phyloP scores from a whole-genome alignment of 306 rosid genomes.

The Carpinus viminea region DNA sequence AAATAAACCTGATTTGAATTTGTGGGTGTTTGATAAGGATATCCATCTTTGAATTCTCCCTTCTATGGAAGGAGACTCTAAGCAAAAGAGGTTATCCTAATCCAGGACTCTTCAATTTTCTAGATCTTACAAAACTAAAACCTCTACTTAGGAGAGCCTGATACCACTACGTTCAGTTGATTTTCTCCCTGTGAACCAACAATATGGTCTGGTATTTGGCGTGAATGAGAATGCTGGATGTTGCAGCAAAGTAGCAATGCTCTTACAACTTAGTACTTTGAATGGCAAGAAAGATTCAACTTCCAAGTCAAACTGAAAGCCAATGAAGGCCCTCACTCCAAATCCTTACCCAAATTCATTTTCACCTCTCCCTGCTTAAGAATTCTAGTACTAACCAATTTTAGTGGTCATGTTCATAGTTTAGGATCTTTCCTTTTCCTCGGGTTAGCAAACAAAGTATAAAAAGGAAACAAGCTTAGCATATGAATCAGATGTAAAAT shows the following conservation, averaged over 20 bases:
- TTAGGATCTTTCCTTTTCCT: neutral
- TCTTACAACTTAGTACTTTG: too few species aligned
- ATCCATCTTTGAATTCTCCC: neutral
- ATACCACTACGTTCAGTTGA: neutral
- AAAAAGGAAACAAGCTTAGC: neutral
- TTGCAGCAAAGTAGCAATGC: neutral
- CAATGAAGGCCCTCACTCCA: neutral
- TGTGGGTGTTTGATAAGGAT: neutral
- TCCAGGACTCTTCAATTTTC: neutral
- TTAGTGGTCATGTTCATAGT: neutral
- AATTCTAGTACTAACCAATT: neutral
- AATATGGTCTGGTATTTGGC: neutral
- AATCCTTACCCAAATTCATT: neutral
- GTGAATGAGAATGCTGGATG: neutral
- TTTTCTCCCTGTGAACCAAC: neutral
- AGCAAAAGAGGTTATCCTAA: neutral
- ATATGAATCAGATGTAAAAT: too few species aligned
- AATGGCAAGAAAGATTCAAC: neutral
- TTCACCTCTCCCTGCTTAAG: neutral
- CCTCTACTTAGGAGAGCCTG: neutral
- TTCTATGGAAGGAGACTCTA: neutral
- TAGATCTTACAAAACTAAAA: neutral
- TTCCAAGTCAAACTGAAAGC: neutral
- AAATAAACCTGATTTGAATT: neutral
- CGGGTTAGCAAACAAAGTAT: neutral